These are phyloP conservation scores for Chaetoceros muelleri DNA, from an alignment of 108 stramenopile genomes.

Conservation along the genomic window DNA sequence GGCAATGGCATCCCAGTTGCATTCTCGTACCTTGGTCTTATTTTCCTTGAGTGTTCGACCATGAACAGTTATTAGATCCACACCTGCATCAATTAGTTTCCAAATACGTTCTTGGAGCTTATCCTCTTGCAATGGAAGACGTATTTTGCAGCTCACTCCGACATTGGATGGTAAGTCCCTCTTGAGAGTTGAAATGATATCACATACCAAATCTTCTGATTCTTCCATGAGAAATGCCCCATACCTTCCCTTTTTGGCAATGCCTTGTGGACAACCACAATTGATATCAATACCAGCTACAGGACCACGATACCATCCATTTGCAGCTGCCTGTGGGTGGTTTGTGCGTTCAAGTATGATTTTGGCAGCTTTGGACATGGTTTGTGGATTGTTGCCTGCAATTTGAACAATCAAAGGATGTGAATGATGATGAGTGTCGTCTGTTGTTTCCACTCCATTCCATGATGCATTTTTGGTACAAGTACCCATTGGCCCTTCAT, in stretches of 20 bases:
- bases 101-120: constrained; percentile 36
- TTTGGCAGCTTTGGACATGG: constrained; percentile 69
- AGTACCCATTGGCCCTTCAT: no score
- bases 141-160: constrained; percentile 68
- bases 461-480: not conserved
- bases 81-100: constrained; percentile 67
- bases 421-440: constrained; percentile 27
- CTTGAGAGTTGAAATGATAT: constrained; percentile 37
- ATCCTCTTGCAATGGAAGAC: constrained; percentile 41
- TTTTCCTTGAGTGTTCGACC: constrained; percentile 91
- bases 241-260: constrained; percentile 69
- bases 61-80: constrained; percentile 87
- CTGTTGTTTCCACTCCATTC: constrained; percentile 5
- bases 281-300: constrained; percentile 75
- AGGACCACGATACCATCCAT: constrained; percentile 15
- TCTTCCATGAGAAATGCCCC: constrained; percentile 77
- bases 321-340: constrained; percentile 9
- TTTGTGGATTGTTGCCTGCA: constrained; percentile 81
- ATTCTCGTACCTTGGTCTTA: constrained; percentile 49
- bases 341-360: constrained; percentile 44
- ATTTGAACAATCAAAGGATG: constrained; percentile 80
- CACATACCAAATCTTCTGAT: constrained; percentile 32
- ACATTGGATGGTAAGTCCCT: constrained; percentile 39
- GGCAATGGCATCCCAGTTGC: constrained; percentile 49
- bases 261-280: constrained; percentile 74